Evolutionary conservation across 2,329 filamentous ascomycete genomes (phyloP).

Genomic region (Penicillium griseofulvum): DNA sequence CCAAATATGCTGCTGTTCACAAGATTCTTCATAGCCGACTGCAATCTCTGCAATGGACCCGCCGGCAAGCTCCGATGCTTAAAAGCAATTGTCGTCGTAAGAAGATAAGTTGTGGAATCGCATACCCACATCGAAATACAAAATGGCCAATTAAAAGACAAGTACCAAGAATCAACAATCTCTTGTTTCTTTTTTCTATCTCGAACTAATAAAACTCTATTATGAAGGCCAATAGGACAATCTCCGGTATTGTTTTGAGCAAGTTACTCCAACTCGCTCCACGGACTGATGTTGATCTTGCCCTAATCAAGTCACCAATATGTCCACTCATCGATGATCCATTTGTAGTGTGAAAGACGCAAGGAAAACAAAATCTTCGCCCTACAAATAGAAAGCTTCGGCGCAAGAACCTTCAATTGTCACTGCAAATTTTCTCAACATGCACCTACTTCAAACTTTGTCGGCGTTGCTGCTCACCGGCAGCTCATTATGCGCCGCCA

Average conservation of each 20-base stretch:
- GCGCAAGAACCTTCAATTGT: not conserved
- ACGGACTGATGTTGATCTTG: not conserved
- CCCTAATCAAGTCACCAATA: not conserved
- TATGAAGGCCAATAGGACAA: not conserved
- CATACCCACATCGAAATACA: not conserved
- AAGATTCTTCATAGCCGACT: too few species aligned
- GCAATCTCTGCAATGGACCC: not conserved
- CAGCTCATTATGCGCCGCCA: conserved; percentile 11
- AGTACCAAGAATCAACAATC: not conserved
- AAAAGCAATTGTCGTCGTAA: not conserved
- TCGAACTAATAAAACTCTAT: not conserved
- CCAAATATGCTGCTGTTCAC: too few species aligned
- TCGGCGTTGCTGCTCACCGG: conserved; percentile 15
- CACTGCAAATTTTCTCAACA: not conserved
- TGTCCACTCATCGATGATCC: not conserved
- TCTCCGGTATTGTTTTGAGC: not conserved
- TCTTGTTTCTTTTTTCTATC: too few species aligned
- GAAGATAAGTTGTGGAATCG: not conserved
- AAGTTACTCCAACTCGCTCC: not conserved
- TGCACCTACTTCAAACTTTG: conserved; percentile 11
- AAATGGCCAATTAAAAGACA: not conserved
- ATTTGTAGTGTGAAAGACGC: not conserved
- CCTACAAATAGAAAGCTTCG: not conserved
- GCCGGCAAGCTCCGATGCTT: not conserved
- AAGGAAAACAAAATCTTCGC: not conserved